Base-by-base conservation (phyloP, 768 basidiomycete species). In the Gautieria morchelliformis region DNA sequence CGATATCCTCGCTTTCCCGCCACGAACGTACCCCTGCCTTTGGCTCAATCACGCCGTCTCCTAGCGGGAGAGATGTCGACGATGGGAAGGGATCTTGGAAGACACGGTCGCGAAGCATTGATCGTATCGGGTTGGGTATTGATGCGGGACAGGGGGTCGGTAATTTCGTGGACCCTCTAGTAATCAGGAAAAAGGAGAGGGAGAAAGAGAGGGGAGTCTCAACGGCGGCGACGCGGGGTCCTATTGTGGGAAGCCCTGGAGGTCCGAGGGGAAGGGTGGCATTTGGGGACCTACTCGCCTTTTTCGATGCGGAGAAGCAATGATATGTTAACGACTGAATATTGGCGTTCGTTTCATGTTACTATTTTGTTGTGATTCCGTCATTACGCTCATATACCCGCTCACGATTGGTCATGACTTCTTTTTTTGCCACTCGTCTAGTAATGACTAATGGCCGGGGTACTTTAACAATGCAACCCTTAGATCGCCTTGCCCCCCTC, bases 221-320 rank as follows among this genome's bases (percentile, higher is more conserved):
- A 63, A 66, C 67, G 9, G 39, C 78, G 27, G 53, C 78, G n/a
- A 59, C 53, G 1, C 60, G 73, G 4, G 74, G 74, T 62, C 72
- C 79, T 69, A 79, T 56, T 10, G 74, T 71, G 63, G 70, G 70
- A 62, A 66, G 66, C 46, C 62, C 67, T 59, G 63, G 73, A 58
- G 47, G 46, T 3, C 46, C 45, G 75, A 72, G 44, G 81, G 75
- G 53, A 90, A 89, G 72, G 20, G 78, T 87, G 14, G 81, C 86
- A 0, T 78, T 92, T 42, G 85, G 83, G 10, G 79, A 91, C 64
- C 69, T 93, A 44, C 87, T 90, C 14, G 88, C 88, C n/a, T 92
- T 87, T 69, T 93, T 93, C 63, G 87, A 91, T 50, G 59, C 55
- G 12, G 66, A 63, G 33, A 63, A 64, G 61, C 50, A 46, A 14